These are phyloP conservation scores for Penicillium sp. DNA, from an alignment of 2,329 filamentous ascomycete species.

Conservation along the genomic window DNA sequence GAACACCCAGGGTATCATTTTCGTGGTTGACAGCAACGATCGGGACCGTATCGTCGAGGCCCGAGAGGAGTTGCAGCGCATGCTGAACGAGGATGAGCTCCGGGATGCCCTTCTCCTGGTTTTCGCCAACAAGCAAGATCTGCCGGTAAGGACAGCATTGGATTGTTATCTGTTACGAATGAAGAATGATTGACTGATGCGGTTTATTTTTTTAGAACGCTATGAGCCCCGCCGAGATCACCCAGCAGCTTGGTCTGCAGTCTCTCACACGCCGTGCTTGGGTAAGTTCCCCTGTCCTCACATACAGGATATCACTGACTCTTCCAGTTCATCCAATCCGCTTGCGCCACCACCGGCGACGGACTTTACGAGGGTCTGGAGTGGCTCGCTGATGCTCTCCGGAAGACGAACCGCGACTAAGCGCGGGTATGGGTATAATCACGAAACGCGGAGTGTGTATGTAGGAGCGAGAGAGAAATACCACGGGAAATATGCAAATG, in stretches of 20 bases:
- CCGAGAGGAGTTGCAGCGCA: conserved; percentile 91
- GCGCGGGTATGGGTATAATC: conserved; percentile 32
- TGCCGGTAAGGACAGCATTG: conserved; percentile 64
- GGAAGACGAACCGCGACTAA: conserved; percentile 59
- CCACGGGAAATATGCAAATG: conserved; percentile 32
- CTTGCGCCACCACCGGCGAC: conserved; percentile 97
- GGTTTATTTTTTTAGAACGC: conserved; percentile 64
- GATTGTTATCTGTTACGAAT: conserved; percentile 3
- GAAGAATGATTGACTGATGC: conserved; percentile 25
- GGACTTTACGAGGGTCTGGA: conserved; percentile 99
- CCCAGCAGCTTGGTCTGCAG: conserved; percentile 99
- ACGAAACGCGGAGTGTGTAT: conserved; percentile 24
- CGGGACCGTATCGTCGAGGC: conserved; percentile 97
- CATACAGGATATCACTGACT: conserved; percentile 25
- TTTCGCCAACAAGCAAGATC: conserved; percentile 99
- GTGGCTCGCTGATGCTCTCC: conserved; percentile 79
- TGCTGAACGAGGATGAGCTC: conserved; percentile 98
- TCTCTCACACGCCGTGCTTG: conserved; percentile 97
- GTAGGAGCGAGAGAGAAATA: conserved; percentile 29
- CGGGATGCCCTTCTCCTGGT: conserved; percentile 94
- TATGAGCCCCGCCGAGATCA: conserved; percentile 99
- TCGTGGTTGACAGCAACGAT: conserved; percentile 99
- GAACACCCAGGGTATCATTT: conserved; percentile 99
- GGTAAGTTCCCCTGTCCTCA: conserved; percentile 59
- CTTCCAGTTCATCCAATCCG: conserved; percentile 93